Percentiles rank a stretch among this genome's conserved stretches.
phyloP scores from a whole-genome alignment of 2,329 filamentous ascomycete genomes.

The Ceratocystiopsis sp. region DNA sequence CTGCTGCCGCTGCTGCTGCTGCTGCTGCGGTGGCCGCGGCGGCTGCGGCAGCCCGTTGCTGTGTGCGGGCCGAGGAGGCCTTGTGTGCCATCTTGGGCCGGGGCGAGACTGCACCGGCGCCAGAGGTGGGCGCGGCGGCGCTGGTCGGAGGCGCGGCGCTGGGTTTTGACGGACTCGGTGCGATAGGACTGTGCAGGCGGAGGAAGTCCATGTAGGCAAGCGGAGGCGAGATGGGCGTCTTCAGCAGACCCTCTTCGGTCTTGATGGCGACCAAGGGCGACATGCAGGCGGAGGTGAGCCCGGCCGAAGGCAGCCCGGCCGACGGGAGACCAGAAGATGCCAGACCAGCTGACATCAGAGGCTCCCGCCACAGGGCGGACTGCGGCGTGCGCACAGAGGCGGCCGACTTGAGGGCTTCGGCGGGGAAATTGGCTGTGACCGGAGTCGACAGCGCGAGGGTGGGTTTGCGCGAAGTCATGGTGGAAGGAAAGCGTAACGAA shows the following conservation, averaged over 20 bases:
- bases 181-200: slow-evolving; percentile 36
- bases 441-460: slow-evolving; percentile 43
- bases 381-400: slow-evolving; percentile 51
- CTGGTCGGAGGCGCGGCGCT: neutral
- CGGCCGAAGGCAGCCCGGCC: slow-evolving; percentile 23
- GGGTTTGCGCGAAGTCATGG: slow-evolving; percentile 36
- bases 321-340: slow-evolving; percentile 20
- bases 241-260: slow-evolving; percentile 43
- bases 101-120: neutral
- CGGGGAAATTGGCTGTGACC: slow-evolving; percentile 42
- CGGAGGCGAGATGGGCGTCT: slow-evolving; percentile 83
- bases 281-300: slow-evolving; percentile 19
- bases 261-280: slow-evolving; percentile 43
- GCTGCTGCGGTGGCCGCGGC: slow-evolving; percentile 15
- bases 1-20: slow-evolving; percentile 27
- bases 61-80: too few species aligned
- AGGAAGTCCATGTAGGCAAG: slow-evolving; percentile 86
- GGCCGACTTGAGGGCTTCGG: slow-evolving; percentile 15
- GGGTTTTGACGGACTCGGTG: slow-evolving; percentile 6
- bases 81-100: neutral
- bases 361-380: slow-evolving; percentile 30
- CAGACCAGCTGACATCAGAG: slow-evolving; percentile 23
- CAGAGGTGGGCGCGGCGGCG: neutral
- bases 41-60: slow-evolving; percentile 6
- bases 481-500: too few species aligned